Evolutionary conservation across 495 filamentous ascomycete genomes (phyloP).

Genomic region (Hypoxylon crocopeplum): DNA sequence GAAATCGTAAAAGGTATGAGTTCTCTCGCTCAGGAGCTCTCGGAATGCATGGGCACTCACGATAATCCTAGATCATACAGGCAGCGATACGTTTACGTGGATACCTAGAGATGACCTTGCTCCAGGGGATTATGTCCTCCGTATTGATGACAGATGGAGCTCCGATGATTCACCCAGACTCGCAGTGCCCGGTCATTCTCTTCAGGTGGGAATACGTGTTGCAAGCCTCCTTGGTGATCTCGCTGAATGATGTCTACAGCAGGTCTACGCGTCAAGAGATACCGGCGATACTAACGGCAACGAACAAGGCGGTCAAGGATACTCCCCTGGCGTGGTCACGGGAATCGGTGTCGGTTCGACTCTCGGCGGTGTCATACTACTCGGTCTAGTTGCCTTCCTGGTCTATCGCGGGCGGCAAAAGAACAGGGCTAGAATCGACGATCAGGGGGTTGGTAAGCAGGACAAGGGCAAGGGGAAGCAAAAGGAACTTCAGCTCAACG

Average conservation of each 20-base stretch:
- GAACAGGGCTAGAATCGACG: neutral
- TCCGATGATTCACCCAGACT: slow-evolving; percentile 14
- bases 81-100: slow-evolving; percentile 13
- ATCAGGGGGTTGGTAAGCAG: slow-evolving; percentile 2
- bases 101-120: neutral
- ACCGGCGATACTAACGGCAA: neutral
- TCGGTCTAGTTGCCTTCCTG: slow-evolving; percentile 20
- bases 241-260: neutral
- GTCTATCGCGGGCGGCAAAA: slow-evolving; percentile 14
- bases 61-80: neutral
- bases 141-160: slow-evolving; percentile 1
- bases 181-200: neutral
- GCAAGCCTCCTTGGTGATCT: too few relatives aligned
- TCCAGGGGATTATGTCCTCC: slow-evolving; percentile 11
- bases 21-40: neutral
- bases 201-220: slow-evolving; percentile 3
- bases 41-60: neutral
- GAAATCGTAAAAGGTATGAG: slow-evolving; percentile 8
- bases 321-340: slow-evolving; percentile 6
- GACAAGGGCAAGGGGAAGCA: slow-evolving; percentile 6
- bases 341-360: slow-evolving; percentile 31
- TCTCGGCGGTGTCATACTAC: slow-evolving; percentile 21
- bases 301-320: neutral
- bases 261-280: neutral
- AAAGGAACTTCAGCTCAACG: neutral